A percentile compares a stretch with the other conserved stretches of the same genome.
These are phyloP conservation scores for Apiospora kogelbergensis DNA, from an alignment of 2,329 filamentous ascomycete genomes.

Conservation along the genomic window DNA sequence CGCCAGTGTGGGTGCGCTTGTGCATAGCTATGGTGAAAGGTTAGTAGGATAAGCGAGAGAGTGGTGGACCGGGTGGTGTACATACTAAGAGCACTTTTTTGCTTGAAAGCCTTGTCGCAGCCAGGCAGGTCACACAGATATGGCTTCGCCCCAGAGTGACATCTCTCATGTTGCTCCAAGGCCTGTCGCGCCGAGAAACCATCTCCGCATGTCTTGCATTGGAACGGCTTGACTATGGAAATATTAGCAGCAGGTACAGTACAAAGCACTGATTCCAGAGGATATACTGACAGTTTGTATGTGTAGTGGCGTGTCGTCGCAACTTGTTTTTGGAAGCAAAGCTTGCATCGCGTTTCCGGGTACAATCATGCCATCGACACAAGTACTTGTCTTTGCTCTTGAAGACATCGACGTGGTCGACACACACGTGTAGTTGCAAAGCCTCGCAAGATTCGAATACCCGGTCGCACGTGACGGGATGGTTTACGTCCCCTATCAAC, in stretches of 20 bases:
- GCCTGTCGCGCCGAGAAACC: conserved; percentile 67
- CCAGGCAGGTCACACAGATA: conserved; percentile 52
- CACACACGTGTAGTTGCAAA: conserved; percentile 28
- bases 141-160: conserved; percentile 65
- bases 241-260: conserved; percentile 19
- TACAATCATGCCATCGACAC: conserved; percentile 31
- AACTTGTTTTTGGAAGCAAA: conserved; percentile 33
- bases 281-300: conserved; percentile 29
- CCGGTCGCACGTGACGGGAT: conserved; percentile 20
- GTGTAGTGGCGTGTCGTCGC: conserved; percentile 31
- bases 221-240: conserved; percentile 56
- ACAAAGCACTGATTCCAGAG: background rate
- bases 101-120: conserved; percentile 62
- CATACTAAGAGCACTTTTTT: conserved; percentile 66
- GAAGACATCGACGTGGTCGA: conserved; percentile 24
- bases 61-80: background rate
- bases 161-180: conserved; percentile 65
- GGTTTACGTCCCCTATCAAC: conserved; percentile 15
- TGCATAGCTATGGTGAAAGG: conserved; percentile 57
- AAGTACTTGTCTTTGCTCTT: conserved; percentile 28
- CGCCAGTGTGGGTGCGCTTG: conserved; percentile 63
- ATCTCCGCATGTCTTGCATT: conserved; percentile 55
- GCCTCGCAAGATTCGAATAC: conserved; percentile 22
- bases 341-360: conserved; percentile 23
- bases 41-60: background rate